Percentiles rank a stretch among this genome's conserved stretches.
Conservation (phyloP, 768 basidiomycete genomes). For the Auricularia cornea region DNA sequence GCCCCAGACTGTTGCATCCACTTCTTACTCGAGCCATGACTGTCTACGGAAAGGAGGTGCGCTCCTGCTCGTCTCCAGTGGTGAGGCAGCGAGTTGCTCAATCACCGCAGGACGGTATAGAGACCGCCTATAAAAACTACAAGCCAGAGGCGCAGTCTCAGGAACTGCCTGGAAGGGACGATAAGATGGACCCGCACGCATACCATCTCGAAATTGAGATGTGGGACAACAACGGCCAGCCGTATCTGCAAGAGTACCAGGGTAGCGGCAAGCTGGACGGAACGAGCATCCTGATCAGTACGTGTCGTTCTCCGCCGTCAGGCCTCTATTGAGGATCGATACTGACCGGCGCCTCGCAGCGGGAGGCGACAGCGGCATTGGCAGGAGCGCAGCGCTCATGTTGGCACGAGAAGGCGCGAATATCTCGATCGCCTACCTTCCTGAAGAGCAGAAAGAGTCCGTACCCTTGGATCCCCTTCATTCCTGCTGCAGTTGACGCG, state of each 20-base stretch:
- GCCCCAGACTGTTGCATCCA: background rate
- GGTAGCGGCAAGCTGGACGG: constrained; percentile 35
- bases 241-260: constrained; percentile 42
- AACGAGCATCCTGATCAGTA: constrained; percentile 13
- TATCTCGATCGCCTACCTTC: constrained; percentile 32
- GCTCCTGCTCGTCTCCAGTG: too few species aligned
- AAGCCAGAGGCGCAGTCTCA: constrained; percentile 28
- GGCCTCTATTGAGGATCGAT: background rate
- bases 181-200: constrained; percentile 30
- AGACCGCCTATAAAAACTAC: background rate
- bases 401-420: constrained; percentile 29
- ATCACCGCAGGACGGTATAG: background rate
- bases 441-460: constrained; percentile 43
- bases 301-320: background rate
- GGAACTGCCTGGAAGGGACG: constrained; percentile 41
- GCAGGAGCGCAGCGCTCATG: constrained; percentile 12
- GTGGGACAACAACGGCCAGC: constrained; percentile 46
- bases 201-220: constrained; percentile 23
- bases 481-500: background rate
- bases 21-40: background rate
- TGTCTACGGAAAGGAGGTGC: background rate
- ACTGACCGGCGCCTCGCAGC: constrained; percentile 18
- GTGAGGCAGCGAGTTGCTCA: too few species aligned
- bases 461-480: background rate
- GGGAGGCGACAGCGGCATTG: constrained; percentile 10